phyloP scores from a whole-genome alignment of 1,284 basidiomycete genomes.

The Butyriboletus appendiculatus region DNA sequence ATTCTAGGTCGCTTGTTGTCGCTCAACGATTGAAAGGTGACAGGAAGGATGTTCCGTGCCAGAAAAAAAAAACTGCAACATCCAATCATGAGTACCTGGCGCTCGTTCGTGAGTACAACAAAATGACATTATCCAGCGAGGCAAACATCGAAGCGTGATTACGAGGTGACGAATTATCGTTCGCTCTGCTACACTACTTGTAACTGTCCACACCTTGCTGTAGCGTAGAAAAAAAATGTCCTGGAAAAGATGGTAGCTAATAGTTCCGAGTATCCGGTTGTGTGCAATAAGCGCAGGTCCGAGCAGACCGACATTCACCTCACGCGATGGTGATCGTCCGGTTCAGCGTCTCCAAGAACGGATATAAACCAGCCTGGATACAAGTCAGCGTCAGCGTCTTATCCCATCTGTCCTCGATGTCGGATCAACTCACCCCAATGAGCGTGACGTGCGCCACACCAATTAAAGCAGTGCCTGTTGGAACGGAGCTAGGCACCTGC shows the following conservation, averaged over 20 bases:
- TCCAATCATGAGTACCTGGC: too few species aligned
- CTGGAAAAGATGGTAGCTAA: not conserved
- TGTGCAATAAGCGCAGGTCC: not conserved
- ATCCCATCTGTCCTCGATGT: not conserved
- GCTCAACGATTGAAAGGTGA: too few species aligned
- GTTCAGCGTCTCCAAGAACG: conserved; percentile 26
- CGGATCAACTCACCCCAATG: conserved; percentile 23
- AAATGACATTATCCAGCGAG: not conserved
- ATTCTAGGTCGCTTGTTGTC: not conserved
- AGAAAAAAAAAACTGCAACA: not conserved
- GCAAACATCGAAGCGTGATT: not conserved
- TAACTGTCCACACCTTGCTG: not conserved
- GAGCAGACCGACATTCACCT: not conserved
- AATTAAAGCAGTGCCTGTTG: conserved; percentile 20
- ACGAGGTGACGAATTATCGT: not conserved
- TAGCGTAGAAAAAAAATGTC: not conserved
- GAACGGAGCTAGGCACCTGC: conserved; percentile 11
- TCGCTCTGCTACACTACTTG: not conserved
- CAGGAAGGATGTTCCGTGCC: too few species aligned
- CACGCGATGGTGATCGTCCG: conserved; percentile 27
- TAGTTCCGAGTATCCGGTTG: not conserved
- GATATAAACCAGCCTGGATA: conserved; percentile 23
- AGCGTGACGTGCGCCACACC: conserved; percentile 26
- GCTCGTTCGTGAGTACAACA: not conserved
- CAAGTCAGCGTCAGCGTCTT: not conserved